These are phyloP conservation scores for Petrea volubilis DNA, from an alignment of 257 asterid species.

Conservation along the genomic window DNA sequence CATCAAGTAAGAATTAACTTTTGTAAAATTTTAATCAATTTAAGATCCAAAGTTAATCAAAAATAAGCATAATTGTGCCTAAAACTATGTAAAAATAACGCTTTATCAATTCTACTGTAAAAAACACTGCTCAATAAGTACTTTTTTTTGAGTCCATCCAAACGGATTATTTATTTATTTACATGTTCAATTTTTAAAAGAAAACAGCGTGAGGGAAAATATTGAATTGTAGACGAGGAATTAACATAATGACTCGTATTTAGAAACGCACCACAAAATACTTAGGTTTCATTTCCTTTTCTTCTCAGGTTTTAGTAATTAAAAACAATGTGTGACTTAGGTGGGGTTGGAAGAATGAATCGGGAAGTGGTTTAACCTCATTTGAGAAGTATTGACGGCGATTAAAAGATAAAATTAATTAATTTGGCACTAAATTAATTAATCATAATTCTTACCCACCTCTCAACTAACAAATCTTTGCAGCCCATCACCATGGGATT, in stretches of 20 bases:
- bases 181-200: too few relatives aligned
- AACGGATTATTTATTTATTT: too few relatives aligned
- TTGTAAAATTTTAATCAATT: too few relatives aligned
- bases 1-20: too few relatives aligned
- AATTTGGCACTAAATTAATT: neutral
- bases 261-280: neutral
- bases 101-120: too few relatives aligned
- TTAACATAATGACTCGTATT: neutral
- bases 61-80: too few relatives aligned
- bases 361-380: neutral
- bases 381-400: neutral
- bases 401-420: neutral
- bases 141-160: too few relatives aligned
- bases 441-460: neutral
- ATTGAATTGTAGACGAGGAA: neutral
- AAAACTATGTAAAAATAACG: too few relatives aligned
- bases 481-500: conserved; percentile 21
- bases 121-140: too few relatives aligned
- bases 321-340: neutral
- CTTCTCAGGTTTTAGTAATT: neutral
- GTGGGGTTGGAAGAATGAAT: neutral
- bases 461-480: conserved; percentile 32
- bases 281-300: neutral
- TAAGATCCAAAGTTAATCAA: too few relatives aligned
- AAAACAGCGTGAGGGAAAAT: too few relatives aligned